Base-by-base conservation (phyloP, 106 monocot species). In the Phalaenopsis equestris region DNA sequence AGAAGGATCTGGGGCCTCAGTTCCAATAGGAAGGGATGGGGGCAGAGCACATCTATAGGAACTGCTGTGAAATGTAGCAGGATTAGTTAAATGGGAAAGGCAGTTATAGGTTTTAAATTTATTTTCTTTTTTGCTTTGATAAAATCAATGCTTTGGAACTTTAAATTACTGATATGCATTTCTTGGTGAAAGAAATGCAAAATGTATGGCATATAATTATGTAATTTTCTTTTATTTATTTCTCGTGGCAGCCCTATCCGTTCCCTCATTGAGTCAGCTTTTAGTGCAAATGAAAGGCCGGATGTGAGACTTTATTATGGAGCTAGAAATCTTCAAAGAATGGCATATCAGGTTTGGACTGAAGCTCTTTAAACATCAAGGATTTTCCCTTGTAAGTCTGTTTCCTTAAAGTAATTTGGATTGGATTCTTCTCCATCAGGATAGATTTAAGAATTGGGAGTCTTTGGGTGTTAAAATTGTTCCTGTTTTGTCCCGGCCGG, bases 281-380 rank as follows among this genome's bases (percentile, higher is more conserved):
- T 98, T 65, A 80, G 72, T 77, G 84, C 87, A 79, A 85, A 85
- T 86, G 75, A 90, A 80, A 89, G 91, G 83, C 84, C 89, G 78
- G 86, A 93, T 80, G 91, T 96, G 55, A 91, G 89, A 79, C 90
- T 96, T 42, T 93, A 87, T 73, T 96, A 96, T 83, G 96, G 96
- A 19, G 96, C 88, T 72, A 89, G 93, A 82, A 96, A 90, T 49
- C 88, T 96, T 84, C 84, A 91, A 18, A 96, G 89, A 82, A 96
- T 96, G 96, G 93, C 93, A 45, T 96, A 96, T 85, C 96, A 93
- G 96, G 96, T 95, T 37, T 47, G 57, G 30, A 75, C 1, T 42
- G 70, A 74, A 70, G 15, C 39, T 70, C 36, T 70, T 61, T 70
- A 70, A 12, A 4, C 36, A 41, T 70, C 23, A 70, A 38, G 14